Conservation (phyloP, 2,329 filamentous ascomycete species). For the Colletotrichum sp. region DNA sequence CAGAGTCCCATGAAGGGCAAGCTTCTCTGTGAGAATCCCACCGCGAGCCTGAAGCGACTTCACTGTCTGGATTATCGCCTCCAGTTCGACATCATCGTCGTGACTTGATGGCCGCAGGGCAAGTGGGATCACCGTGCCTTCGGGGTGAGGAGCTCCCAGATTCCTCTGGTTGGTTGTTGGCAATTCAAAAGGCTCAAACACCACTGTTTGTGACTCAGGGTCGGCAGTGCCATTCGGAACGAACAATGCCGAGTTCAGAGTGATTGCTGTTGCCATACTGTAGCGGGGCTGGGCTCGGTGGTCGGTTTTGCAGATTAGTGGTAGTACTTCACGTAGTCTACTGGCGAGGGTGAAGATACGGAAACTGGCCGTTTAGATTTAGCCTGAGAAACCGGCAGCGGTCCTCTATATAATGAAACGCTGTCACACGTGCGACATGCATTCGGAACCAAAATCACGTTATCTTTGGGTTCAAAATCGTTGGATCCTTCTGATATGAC, state of each 20-base stretch:
- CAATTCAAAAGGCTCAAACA: neutral
- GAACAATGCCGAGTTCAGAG: neutral
- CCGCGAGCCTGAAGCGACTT: neutral
- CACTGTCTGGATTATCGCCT: neutral
- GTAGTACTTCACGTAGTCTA: neutral
- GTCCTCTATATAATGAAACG: neutral
- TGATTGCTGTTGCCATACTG: neutral
- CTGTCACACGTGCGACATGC: neutral
- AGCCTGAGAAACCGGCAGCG: neutral
- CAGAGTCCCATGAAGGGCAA: slow-evolving; percentile 49
- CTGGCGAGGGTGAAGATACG: neutral
- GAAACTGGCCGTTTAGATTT: neutral
- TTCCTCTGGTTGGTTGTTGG: neutral
- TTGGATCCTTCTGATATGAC: neutral
- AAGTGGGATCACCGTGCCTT: neutral
- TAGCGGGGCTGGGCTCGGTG: neutral
- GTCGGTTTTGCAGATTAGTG: neutral
- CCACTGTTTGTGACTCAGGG: neutral
- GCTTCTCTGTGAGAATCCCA: slow-evolving; percentile 39
- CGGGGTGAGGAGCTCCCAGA: neutral
- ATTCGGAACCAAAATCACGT: neutral
- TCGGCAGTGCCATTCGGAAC: neutral
- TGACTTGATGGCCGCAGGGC: neutral
- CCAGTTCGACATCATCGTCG: neutral
- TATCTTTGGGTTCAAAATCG: neutral